Evolutionary conservation across 2,329 filamentous ascomycete species (phyloP).

Genomic region (Monosporascus sp.): DNA sequence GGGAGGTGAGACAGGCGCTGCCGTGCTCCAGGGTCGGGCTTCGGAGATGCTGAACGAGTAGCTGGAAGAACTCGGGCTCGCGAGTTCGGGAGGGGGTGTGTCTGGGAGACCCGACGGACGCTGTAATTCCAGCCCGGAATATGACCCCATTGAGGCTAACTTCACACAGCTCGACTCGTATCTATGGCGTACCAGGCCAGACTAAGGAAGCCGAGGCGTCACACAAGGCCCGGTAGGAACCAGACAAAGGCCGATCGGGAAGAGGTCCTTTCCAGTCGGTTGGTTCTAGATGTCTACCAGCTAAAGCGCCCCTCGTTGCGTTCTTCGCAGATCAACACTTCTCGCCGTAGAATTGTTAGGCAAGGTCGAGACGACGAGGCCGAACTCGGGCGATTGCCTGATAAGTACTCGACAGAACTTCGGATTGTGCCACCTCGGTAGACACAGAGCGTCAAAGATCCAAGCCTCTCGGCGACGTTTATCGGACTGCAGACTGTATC

Average conservation of each 20-base stretch:
- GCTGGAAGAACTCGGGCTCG: slow-evolving; percentile 45
- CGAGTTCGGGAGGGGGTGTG: slow-evolving; percentile 47
- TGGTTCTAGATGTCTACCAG: neutral
- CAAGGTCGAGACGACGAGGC: neutral
- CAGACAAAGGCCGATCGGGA: neutral
- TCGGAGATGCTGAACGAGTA: slow-evolving; percentile 41
- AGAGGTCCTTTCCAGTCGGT: neutral
- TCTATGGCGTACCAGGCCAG: neutral
- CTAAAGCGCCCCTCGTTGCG: neutral
- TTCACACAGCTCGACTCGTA: neutral
- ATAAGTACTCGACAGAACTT: neutral
- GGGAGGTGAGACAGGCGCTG: slow-evolving; percentile 44
- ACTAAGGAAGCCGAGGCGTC: neutral
- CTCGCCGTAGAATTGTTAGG: neutral
- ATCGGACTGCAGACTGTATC: neutral
- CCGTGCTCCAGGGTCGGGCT: slow-evolving; percentile 40
- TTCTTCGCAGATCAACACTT: neutral
- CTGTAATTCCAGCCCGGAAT: slow-evolving; percentile 45
- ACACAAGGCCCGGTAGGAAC: neutral
- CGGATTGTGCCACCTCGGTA: neutral
- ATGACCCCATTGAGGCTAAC: slow-evolving; percentile 47
- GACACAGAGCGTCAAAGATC: neutral
- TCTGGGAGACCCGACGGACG: slow-evolving; percentile 46
- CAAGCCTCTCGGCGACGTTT: neutral
- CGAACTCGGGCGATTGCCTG: neutral